Evolutionary conservation across 495 filamentous ascomycete genomes (phyloP).

Genomic region (Evansstolkia leycettana): DNA sequence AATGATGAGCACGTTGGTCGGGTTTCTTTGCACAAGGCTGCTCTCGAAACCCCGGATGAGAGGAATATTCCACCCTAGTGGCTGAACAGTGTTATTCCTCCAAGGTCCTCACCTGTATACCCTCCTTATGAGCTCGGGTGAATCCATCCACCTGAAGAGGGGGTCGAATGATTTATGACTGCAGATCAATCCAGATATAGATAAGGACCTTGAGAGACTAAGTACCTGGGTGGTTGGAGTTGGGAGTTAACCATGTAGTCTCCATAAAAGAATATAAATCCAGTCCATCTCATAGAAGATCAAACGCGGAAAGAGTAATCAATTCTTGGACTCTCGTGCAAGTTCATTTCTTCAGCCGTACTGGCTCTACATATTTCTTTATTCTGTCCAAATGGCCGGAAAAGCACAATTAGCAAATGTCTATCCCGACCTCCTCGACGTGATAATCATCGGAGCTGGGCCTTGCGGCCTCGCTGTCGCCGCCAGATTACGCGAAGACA

Average conservation of each 20-base stretch:
- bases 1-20: too few species aligned
- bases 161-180: background rate
- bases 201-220: background rate
- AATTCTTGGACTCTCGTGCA: too few species aligned
- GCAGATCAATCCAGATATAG: background rate
- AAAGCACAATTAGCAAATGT: constrained; percentile 1
- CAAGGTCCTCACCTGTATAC: too few species aligned
- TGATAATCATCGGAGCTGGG: constrained; percentile 51
- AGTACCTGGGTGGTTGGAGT: background rate
- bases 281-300: background rate
- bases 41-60: too few species aligned
- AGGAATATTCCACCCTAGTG: too few species aligned
- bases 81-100: too few species aligned
- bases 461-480: constrained; percentile 51
- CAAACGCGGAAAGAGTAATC: background rate
- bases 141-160: too few species aligned
- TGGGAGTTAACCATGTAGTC: background rate
- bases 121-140: too few species aligned
- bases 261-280: background rate
- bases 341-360: too few species aligned
- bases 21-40: too few species aligned
- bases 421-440: constrained; percentile 33
- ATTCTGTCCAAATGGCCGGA: background rate
- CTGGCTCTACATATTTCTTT: background rate
- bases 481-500: constrained; percentile 44